Conservation (phyloP, 257 asterid genomes). For the Primulina tabacum region DNA sequence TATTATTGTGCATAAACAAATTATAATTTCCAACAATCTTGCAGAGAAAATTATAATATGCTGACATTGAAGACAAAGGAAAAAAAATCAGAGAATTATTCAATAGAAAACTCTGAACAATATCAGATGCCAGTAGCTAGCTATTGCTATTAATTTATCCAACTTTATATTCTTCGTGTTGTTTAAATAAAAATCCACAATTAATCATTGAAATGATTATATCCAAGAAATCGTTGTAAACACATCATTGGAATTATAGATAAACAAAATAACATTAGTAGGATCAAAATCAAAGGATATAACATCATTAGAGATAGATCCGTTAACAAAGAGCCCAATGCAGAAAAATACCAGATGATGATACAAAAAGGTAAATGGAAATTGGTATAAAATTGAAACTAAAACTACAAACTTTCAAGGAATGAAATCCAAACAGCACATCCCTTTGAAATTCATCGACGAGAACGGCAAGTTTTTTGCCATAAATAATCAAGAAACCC, state of each 20-base stretch:
- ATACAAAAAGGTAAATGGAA: neutral
- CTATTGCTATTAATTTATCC: neutral
- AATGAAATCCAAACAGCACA: neutral
- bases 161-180: too few relatives aligned
- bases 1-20: neutral
- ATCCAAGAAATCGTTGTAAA: neutral
- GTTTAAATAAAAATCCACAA: too few relatives aligned
- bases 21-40: neutral
- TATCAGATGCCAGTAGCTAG: neutral
- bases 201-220: neutral
- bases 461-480: neutral
- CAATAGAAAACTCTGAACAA: neutral
- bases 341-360: slow-evolving; percentile 6
- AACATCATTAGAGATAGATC: slow-evolving; percentile 17
- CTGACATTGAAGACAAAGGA: neutral
- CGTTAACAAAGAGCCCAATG: slow-evolving; percentile 11
- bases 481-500: neutral
- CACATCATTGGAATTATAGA: neutral
- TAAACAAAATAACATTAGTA: neutral
- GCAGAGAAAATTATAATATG: neutral
- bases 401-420: neutral
- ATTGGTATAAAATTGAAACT: neutral
- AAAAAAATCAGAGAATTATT: neutral
- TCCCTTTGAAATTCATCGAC: slow-evolving; percentile 9
- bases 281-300: neutral